Evolutionary conservation across 305 asterid species (phyloP).

Genomic region (Fraxinus angustifolia): DNA sequence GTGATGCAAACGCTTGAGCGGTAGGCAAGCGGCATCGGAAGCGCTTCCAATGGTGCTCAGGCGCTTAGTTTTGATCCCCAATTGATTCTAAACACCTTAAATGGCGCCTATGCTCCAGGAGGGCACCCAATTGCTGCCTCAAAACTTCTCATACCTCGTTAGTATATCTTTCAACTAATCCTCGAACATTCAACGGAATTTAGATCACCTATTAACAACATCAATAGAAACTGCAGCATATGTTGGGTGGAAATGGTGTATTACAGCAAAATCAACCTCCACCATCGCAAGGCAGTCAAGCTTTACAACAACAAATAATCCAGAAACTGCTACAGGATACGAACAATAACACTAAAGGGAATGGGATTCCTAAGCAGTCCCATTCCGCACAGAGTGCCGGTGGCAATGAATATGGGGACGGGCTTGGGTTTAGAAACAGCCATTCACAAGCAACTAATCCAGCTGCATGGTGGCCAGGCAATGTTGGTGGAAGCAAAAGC

Average conservation of each 20-base stretch:
- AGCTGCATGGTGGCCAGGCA: slow-evolving; percentile 29
- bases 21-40: no score
- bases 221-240: slow-evolving; percentile 21
- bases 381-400: slow-evolving; percentile 35
- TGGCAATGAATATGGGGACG: slow-evolving; percentile 25
- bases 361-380: slow-evolving; percentile 35
- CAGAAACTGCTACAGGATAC: slow-evolving; percentile 65
- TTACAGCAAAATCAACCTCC: slow-evolving; percentile 28
- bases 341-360: slow-evolving; percentile 40
- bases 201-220: no score
- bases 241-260: slow-evolving; percentile 6
- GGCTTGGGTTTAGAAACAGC: slow-evolving; percentile 8
- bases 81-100: no score
- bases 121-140: no score
- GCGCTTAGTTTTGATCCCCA: no score
- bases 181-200: no score
- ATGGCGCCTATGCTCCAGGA: no score
- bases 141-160: no score
- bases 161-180: no score
- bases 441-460: slow-evolving; percentile 10
- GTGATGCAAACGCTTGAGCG: no score
- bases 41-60: no score
- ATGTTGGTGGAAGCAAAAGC: slow-evolving; percentile 46
- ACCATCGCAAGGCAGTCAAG: slow-evolving; percentile 46
- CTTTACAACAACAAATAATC: slow-evolving; percentile 66